A percentile compares a stretch with the other conserved stretches of the same genome.
phyloP scores from a whole-genome alignment of 202 grass and related monocot genomes.

The Tripidium arundinaceum region DNA sequence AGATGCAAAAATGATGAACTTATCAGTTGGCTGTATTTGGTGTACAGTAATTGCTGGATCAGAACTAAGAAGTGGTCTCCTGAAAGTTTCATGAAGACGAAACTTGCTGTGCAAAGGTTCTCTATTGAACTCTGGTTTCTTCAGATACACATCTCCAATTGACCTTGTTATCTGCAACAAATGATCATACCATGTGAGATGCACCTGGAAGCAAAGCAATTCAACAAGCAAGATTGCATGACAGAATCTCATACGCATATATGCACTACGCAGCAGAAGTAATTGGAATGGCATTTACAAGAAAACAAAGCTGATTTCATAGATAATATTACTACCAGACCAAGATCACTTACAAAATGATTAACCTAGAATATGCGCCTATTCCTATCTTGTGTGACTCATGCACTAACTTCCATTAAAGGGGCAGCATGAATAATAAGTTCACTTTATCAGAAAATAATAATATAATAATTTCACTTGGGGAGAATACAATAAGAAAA shows the following conservation, averaged over 20 bases:
- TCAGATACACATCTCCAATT: conserved; percentile 93
- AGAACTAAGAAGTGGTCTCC: conserved; percentile 69
- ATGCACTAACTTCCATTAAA: not conserved
- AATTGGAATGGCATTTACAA: not conserved
- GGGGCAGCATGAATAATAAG: not conserved
- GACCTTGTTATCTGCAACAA: conserved; percentile 80
- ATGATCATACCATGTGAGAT: conserved; percentile 28
- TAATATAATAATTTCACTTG: not conserved
- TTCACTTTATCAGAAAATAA: not conserved
- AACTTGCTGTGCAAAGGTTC: conserved; percentile 74
- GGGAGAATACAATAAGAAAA: conserved; percentile 3
- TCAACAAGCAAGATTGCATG: conserved; percentile 2
- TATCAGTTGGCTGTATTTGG: conserved; percentile 63
- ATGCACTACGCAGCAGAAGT: not conserved
- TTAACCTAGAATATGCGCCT: not conserved
- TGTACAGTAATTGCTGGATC: conserved; percentile 77
- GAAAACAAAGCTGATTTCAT: not conserved
- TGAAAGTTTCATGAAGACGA: conserved; percentile 61
- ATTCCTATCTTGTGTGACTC: not conserved
- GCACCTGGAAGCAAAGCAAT: not conserved
- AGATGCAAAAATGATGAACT: conserved; percentile 94
- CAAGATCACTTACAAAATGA: not conserved
- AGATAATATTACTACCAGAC: not conserved
- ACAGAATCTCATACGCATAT: not conserved
- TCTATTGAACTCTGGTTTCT: conserved; percentile 79